Evolutionary conservation across 192 early-diverging fungal species (phyloP), one percentile per base, ranked within the genome.

Genomic region (Podila epicladia): DNA sequence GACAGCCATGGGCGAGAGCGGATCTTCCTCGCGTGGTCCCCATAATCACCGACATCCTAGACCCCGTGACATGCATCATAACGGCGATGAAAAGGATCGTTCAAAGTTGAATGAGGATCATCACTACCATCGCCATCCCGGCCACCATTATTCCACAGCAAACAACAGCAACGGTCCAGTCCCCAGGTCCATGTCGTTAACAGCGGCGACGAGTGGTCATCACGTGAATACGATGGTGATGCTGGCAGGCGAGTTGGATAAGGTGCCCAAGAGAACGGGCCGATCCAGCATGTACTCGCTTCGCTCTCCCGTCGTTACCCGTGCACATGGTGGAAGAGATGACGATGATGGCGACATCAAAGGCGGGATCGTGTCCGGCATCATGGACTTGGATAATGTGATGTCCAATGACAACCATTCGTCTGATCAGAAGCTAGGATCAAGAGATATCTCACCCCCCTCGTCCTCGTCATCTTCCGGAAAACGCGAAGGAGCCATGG

Each of bases 171-270:
- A 26, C 53, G n/a, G 24, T 55, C 24, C 53, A 55, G 24, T 24
- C 17, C 53, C 64, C 19, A 22, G 64, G 11, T 65, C 64, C 9
- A 65, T 65, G 64, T 65, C 64, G 12, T 50, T 65, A 24, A 65
- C 64, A 0, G 64, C 64, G 1, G 64, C 48, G 0, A 65, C 45
- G 13, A 65, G 35, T 35, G 31, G 19, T 7, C 33, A 69, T 15
- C 22, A 20, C 20, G 24, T 48, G 2, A 35, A 37, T 26, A 62
- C 60, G 3, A 62, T 71, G 69, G 28, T 26, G 8, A 71, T 35
- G 59, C 50, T 58, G 29, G 50, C 69, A 17, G 57, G 67, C 17
- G 20, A 33, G 15, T n/a, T 7, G 5, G 20, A 62, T 9, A 11
- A 35, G 26, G 3, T 17, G 26, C 33, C 31, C 5, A 63, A 38